A percentile compares a stretch with the other conserved stretches of the same genome.
Evolutionary conservation across 345 rosid genomes (phyloP).

Genomic region (Lumnitzera littorea): DNA sequence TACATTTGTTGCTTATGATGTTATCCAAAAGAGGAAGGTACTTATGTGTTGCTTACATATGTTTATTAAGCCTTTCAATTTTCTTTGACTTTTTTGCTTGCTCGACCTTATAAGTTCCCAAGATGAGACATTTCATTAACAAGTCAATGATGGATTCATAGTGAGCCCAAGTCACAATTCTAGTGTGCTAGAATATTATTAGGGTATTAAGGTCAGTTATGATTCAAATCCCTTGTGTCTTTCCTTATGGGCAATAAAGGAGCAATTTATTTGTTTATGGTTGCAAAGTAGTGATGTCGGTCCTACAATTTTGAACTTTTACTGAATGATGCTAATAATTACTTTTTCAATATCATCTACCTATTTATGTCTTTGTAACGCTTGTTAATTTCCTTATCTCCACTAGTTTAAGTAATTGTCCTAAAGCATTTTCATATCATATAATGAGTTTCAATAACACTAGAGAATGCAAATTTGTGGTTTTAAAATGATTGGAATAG

Average conservation of each 20-base stretch:
- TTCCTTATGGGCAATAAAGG: too few relatives aligned
- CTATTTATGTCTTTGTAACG: constrained; percentile 19
- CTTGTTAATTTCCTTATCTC: too few relatives aligned
- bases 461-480: too few relatives aligned
- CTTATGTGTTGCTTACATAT: constrained; percentile 6
- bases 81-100: constrained; percentile 1
- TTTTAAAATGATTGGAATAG: too few relatives aligned
- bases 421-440: too few relatives aligned
- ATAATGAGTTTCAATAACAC: too few relatives aligned
- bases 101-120: neutral
- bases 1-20: constrained; percentile 91
- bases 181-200: constrained; percentile 90
- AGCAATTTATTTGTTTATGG: too few relatives aligned
- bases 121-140: constrained; percentile 3
- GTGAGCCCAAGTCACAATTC: constrained; percentile 99
- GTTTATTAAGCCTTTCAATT: constrained; percentile 1
- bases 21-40: constrained; percentile 78
- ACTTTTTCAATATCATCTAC: constrained; percentile 6
- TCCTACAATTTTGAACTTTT: too few relatives aligned
- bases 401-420: too few relatives aligned
- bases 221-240: constrained; percentile 1
- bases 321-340: too few relatives aligned
- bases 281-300: too few relatives aligned
- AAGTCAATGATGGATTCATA: constrained; percentile 95
- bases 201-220: constrained; percentile 86